Base-by-base conservation (phyloP, 2,329 filamentous ascomycete genomes). In the Exophiala sp. region DNA sequence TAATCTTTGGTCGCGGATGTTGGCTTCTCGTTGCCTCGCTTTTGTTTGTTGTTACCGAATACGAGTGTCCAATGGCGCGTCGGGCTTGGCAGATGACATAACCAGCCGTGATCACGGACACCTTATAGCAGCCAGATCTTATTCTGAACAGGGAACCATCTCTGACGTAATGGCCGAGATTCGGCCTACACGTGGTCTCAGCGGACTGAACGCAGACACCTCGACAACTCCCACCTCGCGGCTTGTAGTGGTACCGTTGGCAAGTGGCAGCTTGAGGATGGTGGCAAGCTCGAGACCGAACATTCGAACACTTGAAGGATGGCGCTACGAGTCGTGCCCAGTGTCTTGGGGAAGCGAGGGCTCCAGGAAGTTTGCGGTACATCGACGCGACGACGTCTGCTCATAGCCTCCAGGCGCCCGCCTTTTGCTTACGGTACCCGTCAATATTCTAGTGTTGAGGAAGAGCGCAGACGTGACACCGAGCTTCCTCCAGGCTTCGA, bases 331-430 rank as follows among this genome's bases (percentile, higher is more conserved):
- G 46, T 57, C 19, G 53, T 54, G 45, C 53, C 56, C 46, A 61
- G 51, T 32, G 46, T 62, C 21, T 49, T 62, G 50, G 60, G 60
- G 39, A 62, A 62, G 46, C 44, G 60, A 43, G 51, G 50, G 14
- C 37, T 59, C 14, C 52, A 48, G 21, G 60, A 62, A 34, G 35
- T 61, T n/a, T 58, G 55, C 50, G 48, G 48, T 10, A 32, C 43
- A 11, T n/a, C 41, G 13, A 32, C 32, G 34, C 30, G 47, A 43
- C 43, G 40, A 14, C 38, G 53, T 23, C 30, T 53, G 11, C 29
- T 53, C 30, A 32, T 38, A 22, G 27, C 45, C 21, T 34, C 43
- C 34, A 45, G 41, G 35, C 42, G 52, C 5, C 44, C 56, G 14
- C 48, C 45, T 27, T n/a, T 30, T 45, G 14, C 40, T n/a, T 46